These are phyloP conservation scores for Colletotrichum eremochloae DNA, from an alignment of 2,329 filamentous ascomycete genomes.

Conservation along the genomic window DNA sequence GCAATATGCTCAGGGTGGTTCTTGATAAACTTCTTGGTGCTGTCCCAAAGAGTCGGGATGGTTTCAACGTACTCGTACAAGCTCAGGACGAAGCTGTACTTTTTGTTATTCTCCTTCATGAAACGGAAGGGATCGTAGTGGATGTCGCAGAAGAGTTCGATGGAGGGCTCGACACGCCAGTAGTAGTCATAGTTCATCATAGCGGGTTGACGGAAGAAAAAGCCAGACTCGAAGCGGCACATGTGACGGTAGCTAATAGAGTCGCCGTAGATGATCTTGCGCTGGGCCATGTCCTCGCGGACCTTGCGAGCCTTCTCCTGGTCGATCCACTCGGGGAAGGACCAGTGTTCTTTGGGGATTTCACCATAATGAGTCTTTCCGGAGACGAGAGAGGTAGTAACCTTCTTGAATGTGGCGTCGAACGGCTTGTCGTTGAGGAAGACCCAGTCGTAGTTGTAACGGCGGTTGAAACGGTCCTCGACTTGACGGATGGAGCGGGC, in stretches of 20 bases:
- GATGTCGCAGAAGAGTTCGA: slow-evolving; percentile 96
- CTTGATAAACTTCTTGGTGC: slow-evolving; percentile 93
- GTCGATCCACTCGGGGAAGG: slow-evolving; percentile 95
- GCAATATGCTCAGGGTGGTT: slow-evolving; percentile 90
- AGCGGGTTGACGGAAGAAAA: slow-evolving; percentile 96
- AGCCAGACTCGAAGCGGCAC: slow-evolving; percentile 99
- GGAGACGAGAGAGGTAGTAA: slow-evolving; percentile 90
- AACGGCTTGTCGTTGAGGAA: slow-evolving; percentile 98
- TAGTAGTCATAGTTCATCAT: slow-evolving; percentile 99
- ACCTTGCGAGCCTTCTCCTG: slow-evolving; percentile 92
- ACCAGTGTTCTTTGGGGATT: slow-evolving; percentile 95
- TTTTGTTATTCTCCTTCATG: slow-evolving; percentile 97
- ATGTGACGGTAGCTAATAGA: slow-evolving; percentile 98
- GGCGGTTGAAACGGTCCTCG: slow-evolving; percentile 97
- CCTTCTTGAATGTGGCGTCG: slow-evolving; percentile 91
- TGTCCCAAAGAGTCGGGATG: slow-evolving; percentile 96
- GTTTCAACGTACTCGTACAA: slow-evolving; percentile 97
- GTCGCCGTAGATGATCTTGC: slow-evolving; percentile 98
- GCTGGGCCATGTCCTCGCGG: slow-evolving; percentile 91
- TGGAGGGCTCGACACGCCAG: slow-evolving; percentile 98
- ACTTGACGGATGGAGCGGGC: slow-evolving; percentile 95
- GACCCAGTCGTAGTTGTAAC: slow-evolving; percentile 99
- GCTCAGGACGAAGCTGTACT: slow-evolving; percentile 97
- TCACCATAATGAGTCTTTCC: slow-evolving; percentile 92
- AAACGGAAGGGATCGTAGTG: slow-evolving; percentile 96